Conservation (phyloP, 805 yeast species). For the Blastobotrys robertii region DNA sequence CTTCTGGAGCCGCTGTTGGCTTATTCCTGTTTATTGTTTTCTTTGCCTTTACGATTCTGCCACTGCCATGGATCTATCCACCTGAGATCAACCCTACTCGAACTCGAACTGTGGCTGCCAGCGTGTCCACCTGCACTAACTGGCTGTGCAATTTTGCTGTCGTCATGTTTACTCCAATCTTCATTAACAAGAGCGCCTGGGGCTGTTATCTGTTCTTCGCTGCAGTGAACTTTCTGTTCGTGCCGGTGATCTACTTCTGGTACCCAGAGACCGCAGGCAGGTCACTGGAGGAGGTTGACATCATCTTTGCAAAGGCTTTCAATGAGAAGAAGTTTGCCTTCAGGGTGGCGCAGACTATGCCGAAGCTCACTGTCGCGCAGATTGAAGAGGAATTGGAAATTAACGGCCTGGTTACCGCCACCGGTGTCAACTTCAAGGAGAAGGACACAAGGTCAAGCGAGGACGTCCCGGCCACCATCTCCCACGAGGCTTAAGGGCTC, state of each 20-base stretch:
- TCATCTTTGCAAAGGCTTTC: conserved; percentile 44
- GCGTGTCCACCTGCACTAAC: conserved; percentile 54
- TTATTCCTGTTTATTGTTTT: conserved; percentile 16
- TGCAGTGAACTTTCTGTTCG: conserved; percentile 45
- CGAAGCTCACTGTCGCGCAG: conserved; percentile 45
- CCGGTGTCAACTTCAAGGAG: not conserved
- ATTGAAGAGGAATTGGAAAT: conserved; percentile 51
- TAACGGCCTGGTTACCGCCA: conserved; percentile 37
- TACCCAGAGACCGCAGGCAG: conserved; percentile 76
- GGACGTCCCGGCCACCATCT: too few species aligned
- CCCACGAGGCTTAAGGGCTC: too few species aligned
- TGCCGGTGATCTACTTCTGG: conserved; percentile 54
- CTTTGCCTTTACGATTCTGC: conserved; percentile 18
- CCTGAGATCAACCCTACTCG: conserved; percentile 19
- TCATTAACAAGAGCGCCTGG: conserved; percentile 38
- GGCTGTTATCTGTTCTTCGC: conserved; percentile 67
- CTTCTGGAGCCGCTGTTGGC: conserved; percentile 20
- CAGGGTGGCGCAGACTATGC: conserved; percentile 55
- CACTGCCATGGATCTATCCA: conserved; percentile 20
- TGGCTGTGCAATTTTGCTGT: conserved; percentile 59
- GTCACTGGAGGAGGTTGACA: conserved; percentile 66
- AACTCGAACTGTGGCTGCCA: conserved; percentile 35
- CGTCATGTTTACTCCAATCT: conserved; percentile 57
- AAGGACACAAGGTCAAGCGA: too few species aligned
- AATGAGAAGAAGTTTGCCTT: conserved; percentile 49